Base-by-base conservation (phyloP, 129 eudicot species). In the Scalesia atractyloides region DNA sequence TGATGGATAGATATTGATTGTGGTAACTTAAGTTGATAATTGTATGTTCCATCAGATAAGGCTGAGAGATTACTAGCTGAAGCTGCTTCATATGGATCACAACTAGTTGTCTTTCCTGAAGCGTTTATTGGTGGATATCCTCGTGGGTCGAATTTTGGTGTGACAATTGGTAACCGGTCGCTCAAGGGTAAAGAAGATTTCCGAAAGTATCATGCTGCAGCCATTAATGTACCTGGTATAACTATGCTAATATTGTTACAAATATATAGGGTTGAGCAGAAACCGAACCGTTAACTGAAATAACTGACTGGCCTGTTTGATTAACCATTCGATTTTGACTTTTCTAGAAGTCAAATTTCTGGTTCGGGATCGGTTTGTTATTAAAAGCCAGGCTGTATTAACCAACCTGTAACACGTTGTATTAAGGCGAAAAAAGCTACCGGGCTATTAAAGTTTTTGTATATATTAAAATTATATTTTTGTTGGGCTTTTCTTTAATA, bases 41-140 rank as follows among this genome's bases (percentile, higher is more conserved):
- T 64, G 6, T 74, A 15, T 74, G 51, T 53, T 1, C 3, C 18
- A 76, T 70, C 85, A 94, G 99, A 90, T 79, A 94, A 94, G 77
- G 99, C 99, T 14, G 99, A 94, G 73, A 90, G 97, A 73, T 85
- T 94, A 70, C 73, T 94, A 47, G 91, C 97, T 47, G 99, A 94
- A 76, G 99, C 99, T 46, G 97, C 89, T 54, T 94, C 97, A 13
- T 90, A 64, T 65, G 99, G 97, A 36, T 85, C 99, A 36, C 97
- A 94, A 52, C 74, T 94, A 52, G 99, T 94, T 66, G 97, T 94
- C 49, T 94, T 94, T 82, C 99, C 99, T 0, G 99, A 94, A 88
- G 99, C 99, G 52, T 94, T 94, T 70, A 69, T 94, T 30, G 99
- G 99, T 68, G 99, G 99, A 54, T 94, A 94, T 82, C 99, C 99